phyloP scores from a whole-genome alignment of 345 rosid genomes.

The Eucalyptus marginata region DNA sequence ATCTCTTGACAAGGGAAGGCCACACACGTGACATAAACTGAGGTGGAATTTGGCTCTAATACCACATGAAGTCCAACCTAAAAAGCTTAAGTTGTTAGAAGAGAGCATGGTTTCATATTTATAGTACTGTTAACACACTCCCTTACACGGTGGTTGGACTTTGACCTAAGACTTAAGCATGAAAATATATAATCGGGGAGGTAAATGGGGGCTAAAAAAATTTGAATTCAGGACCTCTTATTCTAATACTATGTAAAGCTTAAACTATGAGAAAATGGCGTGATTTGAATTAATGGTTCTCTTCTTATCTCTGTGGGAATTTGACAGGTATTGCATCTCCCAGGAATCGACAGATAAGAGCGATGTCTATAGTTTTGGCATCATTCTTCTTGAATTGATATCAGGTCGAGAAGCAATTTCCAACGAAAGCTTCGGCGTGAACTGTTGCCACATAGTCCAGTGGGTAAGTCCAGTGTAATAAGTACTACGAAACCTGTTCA shows the following conservation, averaged over 20 bases:
- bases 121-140: not conserved
- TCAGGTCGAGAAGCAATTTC: constrained; percentile 97
- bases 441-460: constrained; percentile 92
- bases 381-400: constrained; percentile 90
- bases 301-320: not conserved
- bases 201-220: not conserved
- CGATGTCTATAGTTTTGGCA: constrained; percentile 95
- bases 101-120: not conserved
- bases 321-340: constrained; percentile 79
- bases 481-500: not conserved
- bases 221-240: not conserved
- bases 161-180: not conserved
- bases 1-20: not conserved
- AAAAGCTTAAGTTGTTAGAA: not conserved
- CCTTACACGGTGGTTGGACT: not conserved
- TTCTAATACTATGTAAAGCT: not conserved
- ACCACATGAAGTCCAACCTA: not conserved
- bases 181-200: not conserved
- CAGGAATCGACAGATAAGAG: constrained; percentile 95
- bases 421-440: constrained; percentile 66
- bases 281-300: not conserved
- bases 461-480: constrained; percentile 51
- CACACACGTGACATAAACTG: not conserved
- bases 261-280: not conserved
- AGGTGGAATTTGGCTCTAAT: not conserved